A percentile compares a stretch with the other conserved stretches of the same genome.
These are phyloP conservation scores for Mucuna pruriens DNA, from an alignment of 306 rosid species.

Conservation along the genomic window DNA sequence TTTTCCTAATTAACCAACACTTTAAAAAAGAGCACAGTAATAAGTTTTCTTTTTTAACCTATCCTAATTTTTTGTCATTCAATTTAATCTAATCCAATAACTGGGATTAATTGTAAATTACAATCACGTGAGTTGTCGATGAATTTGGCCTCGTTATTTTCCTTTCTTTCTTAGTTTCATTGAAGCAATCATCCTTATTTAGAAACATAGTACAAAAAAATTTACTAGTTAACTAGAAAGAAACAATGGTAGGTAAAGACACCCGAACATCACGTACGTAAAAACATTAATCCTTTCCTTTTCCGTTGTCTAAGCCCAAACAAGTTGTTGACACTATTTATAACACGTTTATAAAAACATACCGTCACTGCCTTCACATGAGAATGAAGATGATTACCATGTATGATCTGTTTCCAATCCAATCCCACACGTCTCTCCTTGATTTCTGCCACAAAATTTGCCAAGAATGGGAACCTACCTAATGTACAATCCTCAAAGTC, in stretches of 20 bases:
- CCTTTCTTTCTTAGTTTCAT: background rate
- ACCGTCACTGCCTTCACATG: constrained; percentile 6
- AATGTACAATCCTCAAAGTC: background rate
- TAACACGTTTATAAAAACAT: background rate
- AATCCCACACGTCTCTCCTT: constrained; percentile 38
- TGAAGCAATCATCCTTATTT: no score
- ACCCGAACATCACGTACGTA: background rate
- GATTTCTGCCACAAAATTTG: constrained; percentile 34
- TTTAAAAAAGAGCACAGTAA: no score
- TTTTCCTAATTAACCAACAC: no score
- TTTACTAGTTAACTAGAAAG: background rate
- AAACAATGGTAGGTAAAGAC: background rate
- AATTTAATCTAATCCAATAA: no score
- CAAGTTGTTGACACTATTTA: constrained; percentile 4
- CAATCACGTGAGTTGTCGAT: background rate
- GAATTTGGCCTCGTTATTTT: background rate
- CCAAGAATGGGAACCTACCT: background rate
- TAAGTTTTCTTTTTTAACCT: no score
- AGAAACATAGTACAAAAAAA: no score
- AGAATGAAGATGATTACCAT: background rate
- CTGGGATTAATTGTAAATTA: background rate
- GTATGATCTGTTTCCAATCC: background rate
- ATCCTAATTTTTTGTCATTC: no score
- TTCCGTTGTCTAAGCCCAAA: background rate
- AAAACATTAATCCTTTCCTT: background rate